These are phyloP conservation scores for Neurospora sp. DNA, from an alignment of 495 filamentous ascomycete species.

Conservation along the genomic window DNA sequence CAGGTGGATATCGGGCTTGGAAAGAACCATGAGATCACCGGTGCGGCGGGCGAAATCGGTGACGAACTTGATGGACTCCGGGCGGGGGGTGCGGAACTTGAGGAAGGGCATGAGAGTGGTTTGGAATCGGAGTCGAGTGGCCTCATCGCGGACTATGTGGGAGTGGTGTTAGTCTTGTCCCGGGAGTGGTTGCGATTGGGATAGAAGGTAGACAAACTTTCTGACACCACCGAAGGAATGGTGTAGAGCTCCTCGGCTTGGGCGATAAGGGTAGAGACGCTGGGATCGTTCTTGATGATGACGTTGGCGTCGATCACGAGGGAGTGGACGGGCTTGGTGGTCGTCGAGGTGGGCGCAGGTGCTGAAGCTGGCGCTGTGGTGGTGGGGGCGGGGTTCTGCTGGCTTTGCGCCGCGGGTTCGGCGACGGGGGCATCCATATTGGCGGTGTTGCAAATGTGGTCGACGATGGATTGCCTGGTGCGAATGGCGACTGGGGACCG, in stretches of 20 bases:
- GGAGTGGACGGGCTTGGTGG: constrained; percentile 60
- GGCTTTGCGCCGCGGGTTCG: constrained; percentile 4
- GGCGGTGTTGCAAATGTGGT: neutral
- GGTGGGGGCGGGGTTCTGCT: constrained; percentile 20
- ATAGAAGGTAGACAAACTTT: constrained; percentile 48
- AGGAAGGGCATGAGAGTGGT: constrained; percentile 77
- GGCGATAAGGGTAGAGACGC: constrained; percentile 64
- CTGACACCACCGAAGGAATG: constrained; percentile 73
- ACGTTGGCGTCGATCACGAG: constrained; percentile 86
- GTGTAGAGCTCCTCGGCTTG: constrained; percentile 73
- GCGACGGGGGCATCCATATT: constrained; percentile 9
- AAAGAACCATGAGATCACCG: constrained; percentile 79
- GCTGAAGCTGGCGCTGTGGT: neutral
- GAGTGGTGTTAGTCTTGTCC: neutral
- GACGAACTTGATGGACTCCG: constrained; percentile 68
- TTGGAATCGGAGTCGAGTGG: constrained; percentile 67
- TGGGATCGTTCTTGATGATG: constrained; percentile 79
- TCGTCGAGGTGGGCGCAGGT: neutral
- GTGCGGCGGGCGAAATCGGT: constrained; percentile 81
- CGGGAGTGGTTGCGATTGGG: neutral
- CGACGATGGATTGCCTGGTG: neutral
- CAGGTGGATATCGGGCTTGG: constrained; percentile 76
- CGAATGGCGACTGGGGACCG: too few species aligned
- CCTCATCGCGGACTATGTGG: constrained; percentile 48
- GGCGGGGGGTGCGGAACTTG: constrained; percentile 58